Conservation (phyloP, 306 rosid species). For the Malus orientalis region DNA sequence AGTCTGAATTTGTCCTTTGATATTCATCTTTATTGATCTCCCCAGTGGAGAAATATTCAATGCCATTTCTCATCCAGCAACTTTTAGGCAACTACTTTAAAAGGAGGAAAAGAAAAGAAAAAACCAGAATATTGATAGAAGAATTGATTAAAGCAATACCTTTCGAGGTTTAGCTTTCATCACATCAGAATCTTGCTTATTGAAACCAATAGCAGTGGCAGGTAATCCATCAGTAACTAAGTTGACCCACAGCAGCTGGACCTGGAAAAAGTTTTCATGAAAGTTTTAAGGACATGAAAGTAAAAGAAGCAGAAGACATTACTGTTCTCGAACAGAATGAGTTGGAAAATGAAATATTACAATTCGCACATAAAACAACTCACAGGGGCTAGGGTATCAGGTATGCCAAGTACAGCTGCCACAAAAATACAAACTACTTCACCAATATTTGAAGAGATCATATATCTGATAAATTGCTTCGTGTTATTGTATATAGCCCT, state of each 20-base stretch:
- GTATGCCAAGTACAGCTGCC: constrained; percentile 98
- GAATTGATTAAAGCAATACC: constrained; percentile 36
- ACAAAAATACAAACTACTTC: constrained; percentile 99
- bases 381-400: constrained; percentile 97
- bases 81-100: background rate
- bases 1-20: background rate
- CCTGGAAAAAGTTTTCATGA: constrained; percentile 38
- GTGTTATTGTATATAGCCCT: constrained; percentile 95
- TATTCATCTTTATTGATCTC: background rate
- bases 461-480: constrained; percentile 95
- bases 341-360: constrained; percentile 13
- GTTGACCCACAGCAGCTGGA: constrained; percentile 97
- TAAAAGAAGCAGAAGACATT: background rate
- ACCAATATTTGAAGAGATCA: constrained; percentile 97
- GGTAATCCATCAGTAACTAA: constrained; percentile 97
- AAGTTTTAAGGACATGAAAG: background rate
- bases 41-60: background rate
- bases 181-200: constrained; percentile 94
- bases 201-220: constrained; percentile 98
- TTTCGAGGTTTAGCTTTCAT: constrained; percentile 94
- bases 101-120: background rate
- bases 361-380: constrained; percentile 24
- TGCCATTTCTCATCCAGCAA: background rate
- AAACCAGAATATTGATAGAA: background rate
- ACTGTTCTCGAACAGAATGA: constrained; percentile 3